Conservation (phyloP, 208 protist species). For the Acanthamoeba sp. region DNA sequence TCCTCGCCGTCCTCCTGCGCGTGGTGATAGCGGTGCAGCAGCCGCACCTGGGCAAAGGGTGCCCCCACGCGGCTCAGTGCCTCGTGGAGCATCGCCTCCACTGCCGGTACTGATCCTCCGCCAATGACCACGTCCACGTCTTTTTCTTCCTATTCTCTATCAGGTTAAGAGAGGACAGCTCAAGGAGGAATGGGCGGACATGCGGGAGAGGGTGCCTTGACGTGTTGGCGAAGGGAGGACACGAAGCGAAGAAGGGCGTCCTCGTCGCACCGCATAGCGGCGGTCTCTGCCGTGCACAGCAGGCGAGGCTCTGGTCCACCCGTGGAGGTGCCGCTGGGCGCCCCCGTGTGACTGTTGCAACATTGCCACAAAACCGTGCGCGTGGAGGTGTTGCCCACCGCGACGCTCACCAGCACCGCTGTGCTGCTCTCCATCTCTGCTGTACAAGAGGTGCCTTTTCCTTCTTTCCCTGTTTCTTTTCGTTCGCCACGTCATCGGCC, state of each 20-base stretch:
- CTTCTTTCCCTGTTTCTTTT: neutral
- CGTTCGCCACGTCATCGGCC: neutral
- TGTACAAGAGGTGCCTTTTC: no score
- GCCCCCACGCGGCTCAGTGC: neutral
- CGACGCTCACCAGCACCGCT: neutral
- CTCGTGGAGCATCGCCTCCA: neutral
- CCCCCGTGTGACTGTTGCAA: no score
- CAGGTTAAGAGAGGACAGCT: neutral
- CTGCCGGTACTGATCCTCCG: neutral
- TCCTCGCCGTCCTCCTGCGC: neutral
- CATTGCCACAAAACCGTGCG: neutral
- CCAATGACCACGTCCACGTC: slow-evolving; percentile 9
- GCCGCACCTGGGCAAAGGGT: neutral
- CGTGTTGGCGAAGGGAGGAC: neutral
- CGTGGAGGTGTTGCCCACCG: slow-evolving; percentile 14
- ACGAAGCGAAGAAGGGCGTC: neutral
- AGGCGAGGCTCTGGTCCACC: neutral
- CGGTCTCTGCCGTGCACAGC: neutral
- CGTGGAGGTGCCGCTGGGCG: neutral
- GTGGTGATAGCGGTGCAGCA: neutral
- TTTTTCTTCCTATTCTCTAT: neutral
- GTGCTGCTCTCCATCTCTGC: neutral
- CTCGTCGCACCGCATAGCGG: neutral
- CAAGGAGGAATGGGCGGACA: neutral
- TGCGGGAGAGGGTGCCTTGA: neutral